These are phyloP conservation scores for Backusella psychrophila DNA, from an alignment of 192 early-diverging fungal genomes.

Conservation along the genomic window DNA sequence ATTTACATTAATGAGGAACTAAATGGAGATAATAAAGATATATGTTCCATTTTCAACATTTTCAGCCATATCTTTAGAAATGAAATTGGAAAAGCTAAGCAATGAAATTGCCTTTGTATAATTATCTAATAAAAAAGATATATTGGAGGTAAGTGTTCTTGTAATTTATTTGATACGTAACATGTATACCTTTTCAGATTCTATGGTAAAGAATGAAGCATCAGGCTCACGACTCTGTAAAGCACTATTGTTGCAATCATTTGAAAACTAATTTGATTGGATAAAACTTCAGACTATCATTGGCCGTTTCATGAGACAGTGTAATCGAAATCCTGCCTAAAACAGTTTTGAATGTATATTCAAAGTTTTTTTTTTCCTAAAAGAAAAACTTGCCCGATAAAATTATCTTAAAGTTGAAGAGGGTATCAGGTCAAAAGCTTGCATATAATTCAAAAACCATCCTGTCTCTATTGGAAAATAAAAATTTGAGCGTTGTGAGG, in stretches of 20 bases:
- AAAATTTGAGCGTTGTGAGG: neutral
- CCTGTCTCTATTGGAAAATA: neutral
- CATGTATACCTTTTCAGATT: no score
- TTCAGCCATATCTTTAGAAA: no score
- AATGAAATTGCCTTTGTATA: no score
- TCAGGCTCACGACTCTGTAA: neutral
- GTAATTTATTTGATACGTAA: no score
- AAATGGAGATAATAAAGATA: no score
- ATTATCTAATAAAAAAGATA: no score
- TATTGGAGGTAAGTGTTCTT: no score
- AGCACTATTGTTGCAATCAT: neutral
- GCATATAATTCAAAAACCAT: neutral
- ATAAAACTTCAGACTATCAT: neutral
- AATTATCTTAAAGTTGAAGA: neutral
- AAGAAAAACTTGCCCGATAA: neutral
- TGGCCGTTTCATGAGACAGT: neutral
- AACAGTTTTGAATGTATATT: neutral
- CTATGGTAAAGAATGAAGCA: neutral
- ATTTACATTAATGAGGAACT: no score
- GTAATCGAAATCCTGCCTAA: neutral
- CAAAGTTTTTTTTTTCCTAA: neutral
- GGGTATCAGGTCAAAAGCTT: no score
- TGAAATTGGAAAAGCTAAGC: no score
- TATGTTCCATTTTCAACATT: no score
- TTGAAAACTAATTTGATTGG: neutral